Conservation (phyloP, 495 filamentous ascomycete genomes). For the Cenococcum geophilum region DNA sequence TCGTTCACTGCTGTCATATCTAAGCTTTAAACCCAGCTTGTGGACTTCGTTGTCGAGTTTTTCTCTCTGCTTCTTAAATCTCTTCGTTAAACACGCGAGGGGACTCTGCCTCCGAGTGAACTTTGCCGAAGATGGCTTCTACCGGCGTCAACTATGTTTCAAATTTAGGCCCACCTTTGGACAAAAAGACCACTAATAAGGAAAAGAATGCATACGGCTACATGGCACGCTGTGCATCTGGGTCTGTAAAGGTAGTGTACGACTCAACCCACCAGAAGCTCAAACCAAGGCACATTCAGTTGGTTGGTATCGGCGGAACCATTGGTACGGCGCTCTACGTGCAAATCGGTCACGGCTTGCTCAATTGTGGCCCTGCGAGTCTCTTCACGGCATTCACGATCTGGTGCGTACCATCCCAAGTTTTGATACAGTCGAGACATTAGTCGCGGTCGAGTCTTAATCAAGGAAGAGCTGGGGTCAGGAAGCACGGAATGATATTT, state of each 20-base stretch:
- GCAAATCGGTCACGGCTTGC: slow-evolving; percentile 61
- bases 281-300: slow-evolving; percentile 61
- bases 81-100: slow-evolving; percentile 8
- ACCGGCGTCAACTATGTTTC: slow-evolving; percentile 25
- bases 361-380: slow-evolving; percentile 67
- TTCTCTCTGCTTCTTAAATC: slow-evolving; percentile 28
- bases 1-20: background rate
- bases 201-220: slow-evolving; percentile 12
- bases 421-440: background rate
- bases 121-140: slow-evolving; percentile 23
- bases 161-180: background rate
- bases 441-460: too few species aligned
- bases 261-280: slow-evolving; percentile 54
- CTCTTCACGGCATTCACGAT: slow-evolving; percentile 72
- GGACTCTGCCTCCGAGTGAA: slow-evolving; percentile 2
- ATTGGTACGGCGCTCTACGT: slow-evolving; percentile 80
- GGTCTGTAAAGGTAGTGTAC: slow-evolving; percentile 30
- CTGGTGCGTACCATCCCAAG: slow-evolving; percentile 56
- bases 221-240: slow-evolving; percentile 11
- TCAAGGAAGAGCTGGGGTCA: background rate
- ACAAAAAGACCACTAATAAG: slow-evolving; percentile 7
- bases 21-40: slow-evolving; percentile 7
- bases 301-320: slow-evolving; percentile 70
- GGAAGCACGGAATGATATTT: too few species aligned
- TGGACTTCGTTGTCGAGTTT: slow-evolving; percentile 24